These are phyloP conservation scores for Scedosporium apiospermum DNA, from an alignment of 2,329 filamentous ascomycete species.

Conservation along the genomic window DNA sequence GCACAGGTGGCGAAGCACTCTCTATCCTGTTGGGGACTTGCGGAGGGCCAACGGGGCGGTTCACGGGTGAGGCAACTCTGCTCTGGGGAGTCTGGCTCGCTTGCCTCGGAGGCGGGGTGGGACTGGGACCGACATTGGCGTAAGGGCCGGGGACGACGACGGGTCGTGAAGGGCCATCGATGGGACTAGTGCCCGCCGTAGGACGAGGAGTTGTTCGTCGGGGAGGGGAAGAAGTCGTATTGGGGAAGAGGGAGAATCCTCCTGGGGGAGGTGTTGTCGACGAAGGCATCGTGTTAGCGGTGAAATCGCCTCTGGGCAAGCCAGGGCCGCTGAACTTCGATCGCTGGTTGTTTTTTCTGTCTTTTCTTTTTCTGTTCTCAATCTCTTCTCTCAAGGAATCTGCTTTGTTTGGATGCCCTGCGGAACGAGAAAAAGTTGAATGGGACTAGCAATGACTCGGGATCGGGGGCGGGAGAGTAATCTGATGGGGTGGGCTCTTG, in stretches of 20 bases:
- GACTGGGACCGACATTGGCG: slow-evolving; percentile 8
- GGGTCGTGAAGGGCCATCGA: slow-evolving; percentile 11
- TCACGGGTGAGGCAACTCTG: slow-evolving; percentile 7
- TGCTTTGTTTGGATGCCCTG: not conserved
- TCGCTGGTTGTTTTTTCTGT: not conserved
- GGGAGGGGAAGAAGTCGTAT: slow-evolving; percentile 27
- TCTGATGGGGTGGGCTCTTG: not conserved
- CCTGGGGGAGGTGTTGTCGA: slow-evolving; percentile 11
- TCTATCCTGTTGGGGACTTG: slow-evolving; percentile 16
- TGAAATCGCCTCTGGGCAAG: not conserved
- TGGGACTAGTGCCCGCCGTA: slow-evolving; percentile 1
- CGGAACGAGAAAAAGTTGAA: not conserved
- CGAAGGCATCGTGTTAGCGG: not conserved
- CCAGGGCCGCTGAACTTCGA: not conserved
- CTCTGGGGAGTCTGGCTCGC: slow-evolving; percentile 16
- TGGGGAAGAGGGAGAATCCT: slow-evolving; percentile 51
- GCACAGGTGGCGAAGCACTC: slow-evolving; percentile 19
- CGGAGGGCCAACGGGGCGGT: slow-evolving; percentile 9
- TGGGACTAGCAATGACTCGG: not conserved
- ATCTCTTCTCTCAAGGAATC: not conserved
- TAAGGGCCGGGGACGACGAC: slow-evolving; percentile 16
- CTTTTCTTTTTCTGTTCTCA: not conserved
- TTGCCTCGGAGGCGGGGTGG: slow-evolving; percentile 13
- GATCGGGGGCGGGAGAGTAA: not conserved
- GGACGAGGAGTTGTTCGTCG: slow-evolving; percentile 25